Base-by-base conservation (phyloP, 495 filamentous ascomycete species). In the Penicillium maclennaniae region DNA sequence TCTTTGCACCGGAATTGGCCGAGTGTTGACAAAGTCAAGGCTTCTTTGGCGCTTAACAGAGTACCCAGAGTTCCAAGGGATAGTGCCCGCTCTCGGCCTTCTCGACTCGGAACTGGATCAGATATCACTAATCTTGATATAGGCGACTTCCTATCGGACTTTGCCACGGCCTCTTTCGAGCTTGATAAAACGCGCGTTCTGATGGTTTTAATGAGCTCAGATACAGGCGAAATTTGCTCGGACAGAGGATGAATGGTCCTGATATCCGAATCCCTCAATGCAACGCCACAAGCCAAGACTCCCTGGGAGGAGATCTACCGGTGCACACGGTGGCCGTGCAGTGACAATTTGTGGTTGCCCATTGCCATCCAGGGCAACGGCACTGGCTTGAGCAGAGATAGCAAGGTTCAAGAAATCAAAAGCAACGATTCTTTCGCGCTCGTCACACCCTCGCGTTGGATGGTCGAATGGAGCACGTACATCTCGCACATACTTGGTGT, bases 361-460 rank as follows among this genome's bases (percentile, higher is more conserved):
- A 63, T 83, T 83, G 6, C 83, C 84, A 42, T 85, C 79, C 15
- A 92, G 70, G 6, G 85, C 83, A 54, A 95, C 72, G 31, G 83
- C 77, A 43, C 83, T 81, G 19, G 87, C 83, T 44, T 84, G 84
- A 39, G 84, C 69, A 8, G 79, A 71, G 2, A 77, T 42, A 71
- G 80, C 84, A 70, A 76, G 80, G 63, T 61, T 88, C 48, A 95
- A 75, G 76, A 90, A 95, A 61, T 97, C 92, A 66, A 95, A 96
- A 1, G 87, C 87, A 0, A 93, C 86, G 27, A 96, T 82, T 15
- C 85, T 79, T 39, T 86, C 78, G 9, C 79, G 73, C 69, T 84
- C 72, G 61, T 77, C 49, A 66, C 69, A 71, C 0, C 77, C 59
- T 28, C 76, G 67, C 27, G 56, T 64, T 27, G 69, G 62, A 50